Conservation (phyloP, 495 filamentous ascomycete genomes). For the Aspergillus cristatus region DNA sequence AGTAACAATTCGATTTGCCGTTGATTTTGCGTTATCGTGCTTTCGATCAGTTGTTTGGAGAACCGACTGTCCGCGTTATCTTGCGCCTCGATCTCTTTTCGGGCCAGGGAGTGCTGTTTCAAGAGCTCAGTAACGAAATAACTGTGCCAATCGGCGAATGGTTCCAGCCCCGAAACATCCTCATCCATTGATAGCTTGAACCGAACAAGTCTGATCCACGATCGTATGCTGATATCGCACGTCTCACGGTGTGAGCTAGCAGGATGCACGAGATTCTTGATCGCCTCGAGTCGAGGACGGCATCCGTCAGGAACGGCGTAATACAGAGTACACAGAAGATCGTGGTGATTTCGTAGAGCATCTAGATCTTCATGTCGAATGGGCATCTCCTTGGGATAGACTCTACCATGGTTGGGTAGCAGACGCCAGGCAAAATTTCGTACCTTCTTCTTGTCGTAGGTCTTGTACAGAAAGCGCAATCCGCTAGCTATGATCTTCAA, state of each 20-base stretch:
- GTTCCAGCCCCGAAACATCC: slow-evolving; percentile 39
- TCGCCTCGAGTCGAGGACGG: slow-evolving; percentile 59
- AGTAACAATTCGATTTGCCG: slow-evolving; percentile 50
- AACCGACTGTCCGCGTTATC: slow-evolving; percentile 30
- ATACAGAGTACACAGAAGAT: slow-evolving; percentile 82
- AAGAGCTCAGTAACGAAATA: slow-evolving; percentile 48
- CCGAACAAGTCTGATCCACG: slow-evolving; percentile 70
- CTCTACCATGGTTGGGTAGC: slow-evolving; percentile 80
- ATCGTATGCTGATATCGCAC: slow-evolving; percentile 69
- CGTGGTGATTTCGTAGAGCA: slow-evolving; percentile 85
- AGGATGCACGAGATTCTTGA: slow-evolving; percentile 72
- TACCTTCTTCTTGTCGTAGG: slow-evolving; percentile 61
- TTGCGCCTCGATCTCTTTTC: slow-evolving; percentile 53
- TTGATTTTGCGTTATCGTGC: slow-evolving; percentile 52
- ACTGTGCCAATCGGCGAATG: slow-evolving; percentile 62
- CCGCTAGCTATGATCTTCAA: slow-evolving; percentile 73
- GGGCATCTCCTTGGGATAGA: slow-evolving; percentile 73
- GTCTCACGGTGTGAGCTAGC: slow-evolving; percentile 75
- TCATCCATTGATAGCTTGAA: slow-evolving; percentile 61
- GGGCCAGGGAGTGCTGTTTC: slow-evolving; percentile 48
- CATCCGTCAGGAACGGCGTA: slow-evolving; percentile 67
- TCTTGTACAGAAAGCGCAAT: slow-evolving; percentile 49
- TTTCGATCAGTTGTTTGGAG: slow-evolving; percentile 43
- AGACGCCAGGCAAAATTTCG: slow-evolving; percentile 68
- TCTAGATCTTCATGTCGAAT: slow-evolving; percentile 70